phyloP scores from a whole-genome alignment of 371 early-diverging fungal species.

The Fennellomyces sp. region DNA sequence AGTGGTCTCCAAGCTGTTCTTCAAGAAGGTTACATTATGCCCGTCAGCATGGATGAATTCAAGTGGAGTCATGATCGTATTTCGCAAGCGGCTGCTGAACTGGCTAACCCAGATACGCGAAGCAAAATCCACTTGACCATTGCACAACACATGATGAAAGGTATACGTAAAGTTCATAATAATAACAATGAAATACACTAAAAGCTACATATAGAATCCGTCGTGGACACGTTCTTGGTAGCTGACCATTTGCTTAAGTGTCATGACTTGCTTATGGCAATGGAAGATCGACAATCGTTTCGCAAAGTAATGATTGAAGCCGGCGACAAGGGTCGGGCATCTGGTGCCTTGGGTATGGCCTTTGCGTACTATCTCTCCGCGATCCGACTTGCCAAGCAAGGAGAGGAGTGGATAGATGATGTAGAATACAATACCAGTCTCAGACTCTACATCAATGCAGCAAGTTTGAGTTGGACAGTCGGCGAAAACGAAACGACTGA shows the following conservation, averaged over 20 bases:
- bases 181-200: conserved; percentile 17
- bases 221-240: conserved; percentile 27
- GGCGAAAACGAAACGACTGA: conserved; percentile 39
- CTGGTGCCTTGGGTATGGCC: conserved; percentile 46
- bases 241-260: conserved; percentile 47
- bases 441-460: conserved; percentile 34
- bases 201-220: neutral
- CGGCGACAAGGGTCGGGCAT: conserved; percentile 32
- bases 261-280: conserved; percentile 15
- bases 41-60: conserved; percentile 42
- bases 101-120: conserved; percentile 32
- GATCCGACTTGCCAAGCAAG: conserved; percentile 16
- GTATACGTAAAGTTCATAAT: too few relatives aligned
- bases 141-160: conserved; percentile 28
- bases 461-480: conserved; percentile 39
- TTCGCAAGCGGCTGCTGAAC: conserved; percentile 47
- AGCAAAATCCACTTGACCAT: conserved; percentile 41
- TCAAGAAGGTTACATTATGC: conserved; percentile 50
- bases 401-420: conserved; percentile 20
- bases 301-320: conserved; percentile 32
- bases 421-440: conserved; percentile 22
- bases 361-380: conserved; percentile 33
- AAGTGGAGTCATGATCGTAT: conserved; percentile 49
- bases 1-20: conserved; percentile 44
- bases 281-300: conserved; percentile 24